Evolutionary conservation across 2,329 filamentous ascomycete species (phyloP).

Genomic region (Fusarium sp.): DNA sequence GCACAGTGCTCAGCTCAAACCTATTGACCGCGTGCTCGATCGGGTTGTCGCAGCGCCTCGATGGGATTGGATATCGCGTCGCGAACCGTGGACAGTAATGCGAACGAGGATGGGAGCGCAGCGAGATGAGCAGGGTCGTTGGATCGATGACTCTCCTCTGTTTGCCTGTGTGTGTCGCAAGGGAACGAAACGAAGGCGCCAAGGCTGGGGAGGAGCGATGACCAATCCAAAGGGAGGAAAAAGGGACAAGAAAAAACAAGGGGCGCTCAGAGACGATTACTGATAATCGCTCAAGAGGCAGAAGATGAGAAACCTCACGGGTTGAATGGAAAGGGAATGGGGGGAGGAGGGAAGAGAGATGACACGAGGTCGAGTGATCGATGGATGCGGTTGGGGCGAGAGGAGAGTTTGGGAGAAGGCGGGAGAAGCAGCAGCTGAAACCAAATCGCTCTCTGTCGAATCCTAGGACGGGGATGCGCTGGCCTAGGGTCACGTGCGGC

Average conservation of each 20-base stretch:
- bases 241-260: conserved; percentile 17
- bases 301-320: conserved; percentile 38
- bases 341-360: conserved; percentile 29
- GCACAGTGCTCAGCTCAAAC: conserved; percentile 54
- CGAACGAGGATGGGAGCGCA: conserved; percentile 20
- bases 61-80: conserved; percentile 26
- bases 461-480: conserved; percentile 5
- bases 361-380: conserved; percentile 39
- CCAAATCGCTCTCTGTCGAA: conserved; percentile 17
- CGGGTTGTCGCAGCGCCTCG: conserved; percentile 39
- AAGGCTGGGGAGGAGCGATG: conserved; percentile 16
- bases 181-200: conserved; percentile 17
- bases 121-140: conserved; percentile 23
- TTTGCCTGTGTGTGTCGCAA: conserved; percentile 38
- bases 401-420: conserved; percentile 42
- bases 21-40: conserved; percentile 45
- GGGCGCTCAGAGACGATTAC: conserved; percentile 29
- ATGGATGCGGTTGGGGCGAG: conserved; percentile 12
- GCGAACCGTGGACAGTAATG: conserved; percentile 26
- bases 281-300: conserved; percentile 33
- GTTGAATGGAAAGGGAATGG: conserved; percentile 32
- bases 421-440: conserved; percentile 39
- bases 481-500: conserved; percentile 24
- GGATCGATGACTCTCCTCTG: conserved; percentile 17
- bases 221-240: conserved; percentile 31